Percentiles rank a stretch among this genome's conserved stretches.
Conservation (phyloP, 2,329 filamentous ascomycete genomes). For the Fonsecaea monophora region DNA sequence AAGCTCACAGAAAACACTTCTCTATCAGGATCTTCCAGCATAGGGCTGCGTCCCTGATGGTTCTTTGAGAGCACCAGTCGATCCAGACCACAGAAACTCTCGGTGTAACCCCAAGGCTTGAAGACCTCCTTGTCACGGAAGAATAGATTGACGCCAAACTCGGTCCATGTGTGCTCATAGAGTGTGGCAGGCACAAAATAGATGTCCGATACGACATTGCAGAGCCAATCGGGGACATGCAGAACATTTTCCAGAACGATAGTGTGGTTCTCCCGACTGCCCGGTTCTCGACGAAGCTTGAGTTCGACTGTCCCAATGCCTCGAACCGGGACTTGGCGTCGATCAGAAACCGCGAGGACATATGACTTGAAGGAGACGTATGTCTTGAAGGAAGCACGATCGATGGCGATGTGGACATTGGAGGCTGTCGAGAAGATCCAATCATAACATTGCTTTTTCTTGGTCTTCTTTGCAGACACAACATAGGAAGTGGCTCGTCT, state of each 20-base stretch:
- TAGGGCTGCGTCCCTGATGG: slow-evolving; percentile 37
- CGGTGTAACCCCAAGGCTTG: slow-evolving; percentile 40
- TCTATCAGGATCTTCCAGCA: slow-evolving; percentile 40
- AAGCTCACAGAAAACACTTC: slow-evolving; percentile 41
- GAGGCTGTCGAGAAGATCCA: slow-evolving; percentile 42
- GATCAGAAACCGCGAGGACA: slow-evolving; percentile 38
- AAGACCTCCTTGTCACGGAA: slow-evolving; percentile 28
- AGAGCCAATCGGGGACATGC: slow-evolving; percentile 46
- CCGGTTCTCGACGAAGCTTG: slow-evolving; percentile 38
- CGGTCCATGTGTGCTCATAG: slow-evolving; percentile 40
- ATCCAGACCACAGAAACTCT: slow-evolving; percentile 41
- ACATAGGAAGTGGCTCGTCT: slow-evolving; percentile 20
- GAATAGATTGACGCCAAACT: slow-evolving; percentile 39
- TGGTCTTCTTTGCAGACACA: slow-evolving; percentile 30
- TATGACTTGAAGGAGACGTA: slow-evolving; percentile 43
- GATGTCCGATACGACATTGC: slow-evolving; percentile 43
- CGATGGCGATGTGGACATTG: slow-evolving; percentile 46
- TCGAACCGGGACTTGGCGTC: slow-evolving; percentile 39
- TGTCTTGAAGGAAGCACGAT: slow-evolving; percentile 43
- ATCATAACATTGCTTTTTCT: slow-evolving; percentile 38
- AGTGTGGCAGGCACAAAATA: slow-evolving; percentile 29
- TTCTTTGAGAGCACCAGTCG: slow-evolving; percentile 35
- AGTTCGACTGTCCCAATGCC: slow-evolving; percentile 47
- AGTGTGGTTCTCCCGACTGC: slow-evolving; percentile 38
- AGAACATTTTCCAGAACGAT: slow-evolving; percentile 45